Percentiles rank a stretch among this genome's conserved stretches.
Conservation (phyloP, 345 rosid species). For the Diplotaxis tenuifolia region DNA sequence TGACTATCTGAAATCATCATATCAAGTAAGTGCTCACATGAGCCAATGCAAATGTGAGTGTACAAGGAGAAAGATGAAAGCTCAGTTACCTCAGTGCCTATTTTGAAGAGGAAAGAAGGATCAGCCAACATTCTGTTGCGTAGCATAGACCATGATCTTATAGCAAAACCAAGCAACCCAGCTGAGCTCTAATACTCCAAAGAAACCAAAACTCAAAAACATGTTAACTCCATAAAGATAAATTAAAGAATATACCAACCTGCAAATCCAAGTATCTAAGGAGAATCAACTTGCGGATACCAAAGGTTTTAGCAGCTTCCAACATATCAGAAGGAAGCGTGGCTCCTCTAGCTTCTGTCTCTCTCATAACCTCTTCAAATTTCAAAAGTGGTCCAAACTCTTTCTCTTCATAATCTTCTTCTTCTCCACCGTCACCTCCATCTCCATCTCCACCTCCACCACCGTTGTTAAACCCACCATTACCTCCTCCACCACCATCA, state of each 20-base stretch:
- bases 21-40: background rate
- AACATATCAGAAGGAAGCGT: constrained; percentile 78
- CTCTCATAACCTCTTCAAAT: constrained; percentile 72
- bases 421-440: constrained; percentile 37
- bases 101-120: constrained; percentile 92
- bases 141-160: constrained; percentile 70
- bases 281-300: constrained; percentile 68
- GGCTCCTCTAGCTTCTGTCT: constrained; percentile 65
- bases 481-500: constrained; percentile 41
- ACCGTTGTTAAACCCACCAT: constrained; percentile 42
- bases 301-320: constrained; percentile 70
- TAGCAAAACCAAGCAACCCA: constrained; percentile 64
- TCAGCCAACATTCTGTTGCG: constrained; percentile 92
- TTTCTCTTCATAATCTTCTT: constrained; percentile 53
- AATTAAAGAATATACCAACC: constrained; percentile 40
- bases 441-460: constrained; percentile 44
- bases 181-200: constrained; percentile 53
- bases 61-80: background rate
- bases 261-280: constrained; percentile 74
- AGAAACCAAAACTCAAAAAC: background rate
- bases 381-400: constrained; percentile 81
- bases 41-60: background rate
- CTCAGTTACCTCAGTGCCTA: constrained; percentile 74
- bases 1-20: constrained; percentile 61
- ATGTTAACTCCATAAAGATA: background rate